A percentile compares a stretch with the other conserved stretches of the same genome.
Evolutionary conservation across 179 eudicot species (phyloP).

Genomic region (Silene coronaria): DNA sequence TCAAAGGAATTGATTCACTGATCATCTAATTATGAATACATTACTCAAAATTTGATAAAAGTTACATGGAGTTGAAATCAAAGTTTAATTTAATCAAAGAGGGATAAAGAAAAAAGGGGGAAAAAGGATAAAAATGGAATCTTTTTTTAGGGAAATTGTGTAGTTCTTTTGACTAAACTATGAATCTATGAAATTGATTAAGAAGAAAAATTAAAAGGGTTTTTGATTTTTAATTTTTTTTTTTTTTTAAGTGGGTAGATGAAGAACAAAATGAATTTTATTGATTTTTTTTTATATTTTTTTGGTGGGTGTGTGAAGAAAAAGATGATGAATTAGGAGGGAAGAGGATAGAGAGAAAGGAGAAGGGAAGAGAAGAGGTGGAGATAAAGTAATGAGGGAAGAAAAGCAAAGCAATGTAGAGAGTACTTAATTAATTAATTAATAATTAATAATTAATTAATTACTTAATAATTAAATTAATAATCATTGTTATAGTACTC

Average conservation of each 20-base stretch:
- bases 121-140: constrained; percentile 13
- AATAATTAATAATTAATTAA: background rate
- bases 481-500: background rate
- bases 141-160: constrained; percentile 15
- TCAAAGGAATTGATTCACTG: constrained; percentile 10
- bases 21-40: constrained; percentile 22
- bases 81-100: background rate
- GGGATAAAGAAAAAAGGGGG: background rate
- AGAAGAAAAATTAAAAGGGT: background rate
- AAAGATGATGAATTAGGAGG: background rate
- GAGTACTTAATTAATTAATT: background rate
- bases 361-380: background rate
- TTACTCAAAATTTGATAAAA: constrained; percentile 22
- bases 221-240: background rate
- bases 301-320: background rate
- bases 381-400: background rate
- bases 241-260: background rate
- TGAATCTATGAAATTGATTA: constrained; percentile 24
- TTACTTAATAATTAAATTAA: background rate
- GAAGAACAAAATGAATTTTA: constrained; percentile 1
- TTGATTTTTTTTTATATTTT: background rate
- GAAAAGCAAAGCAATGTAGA: constrained; percentile 16
- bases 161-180: constrained; percentile 3
- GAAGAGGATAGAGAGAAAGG: background rate
- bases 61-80: background rate